Evolutionary conservation across 2,329 filamentous ascomycete genomes (phyloP), one percentile per base, ranked within the genome.

Genomic region (Aspergillus floridensis): DNA sequence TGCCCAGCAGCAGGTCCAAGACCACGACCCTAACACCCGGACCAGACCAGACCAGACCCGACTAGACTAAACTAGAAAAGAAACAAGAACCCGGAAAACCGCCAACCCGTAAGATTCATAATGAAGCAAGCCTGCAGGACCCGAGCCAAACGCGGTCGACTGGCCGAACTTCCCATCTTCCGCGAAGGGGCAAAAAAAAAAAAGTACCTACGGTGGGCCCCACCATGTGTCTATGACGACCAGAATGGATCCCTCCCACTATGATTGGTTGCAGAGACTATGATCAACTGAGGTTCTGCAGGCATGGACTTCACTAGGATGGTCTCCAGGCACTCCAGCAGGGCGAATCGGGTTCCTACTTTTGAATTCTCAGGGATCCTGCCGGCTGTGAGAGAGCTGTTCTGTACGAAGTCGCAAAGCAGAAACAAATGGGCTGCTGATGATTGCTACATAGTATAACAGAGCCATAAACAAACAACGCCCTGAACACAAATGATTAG

Each of bases 161-260:
- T 59, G 50, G 44, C 49, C 56, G 52, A 58, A 38, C 41, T 58
- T 51, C 26, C 31, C 32, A 35, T 35, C 26, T 35, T 35, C 31
- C 32, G 35, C 38, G 5, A 64, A 63, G 61, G 55, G 63, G 62
- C 58, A 59, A 65, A 66, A 66, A 65, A 54, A 65, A 54, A 41
- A n/a, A 35, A 35, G 32, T 35, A 35, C 32, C 32, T 65, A 61
- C 58, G 54, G 65, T 68, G 64, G 65, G 58, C 52, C 59, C 50
- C 47, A 55, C 66, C 66, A 68, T 68, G 66, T 68, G 66, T 63
- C 59, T 59, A 66, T 66, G 65, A 65, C 64, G 63, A 68, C 65
- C 60, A 59, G 57, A 41, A 56, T 32, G 49, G 24, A 44, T 52
- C 35, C 44, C 35, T 26, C 16, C 29, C 7, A 7, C 21, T 11